Base-by-base conservation (phyloP, 805 yeast genomes). In the Schizosaccharomyces cryophilus region DNA sequence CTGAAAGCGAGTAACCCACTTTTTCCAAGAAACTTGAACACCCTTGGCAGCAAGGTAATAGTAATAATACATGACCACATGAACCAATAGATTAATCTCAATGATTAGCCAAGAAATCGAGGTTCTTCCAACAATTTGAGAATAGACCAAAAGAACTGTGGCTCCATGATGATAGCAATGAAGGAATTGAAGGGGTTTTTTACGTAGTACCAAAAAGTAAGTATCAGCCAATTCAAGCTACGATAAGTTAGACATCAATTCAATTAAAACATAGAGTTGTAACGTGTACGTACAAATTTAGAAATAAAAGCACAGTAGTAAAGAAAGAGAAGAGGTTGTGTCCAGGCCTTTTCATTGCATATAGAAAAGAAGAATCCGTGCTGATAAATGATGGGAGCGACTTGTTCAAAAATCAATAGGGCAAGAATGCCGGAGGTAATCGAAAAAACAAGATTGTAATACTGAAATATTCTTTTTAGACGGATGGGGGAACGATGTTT, bases 161-260 rank as follows among this genome's bases (percentile, higher is more conserved):
- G 96, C 96, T 65, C 97, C 97, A 69, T 89, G 97, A 73, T 89
- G 97, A 74, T 89, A 89, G 60, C 95, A 87, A 73, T 89, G 97
- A 70, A 89, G 77, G 69, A 89, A 90, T 64, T 59, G 83, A 72
- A 89, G 77, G 69, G 86, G 87, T 75, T 90, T 90, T 76, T 85
- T 83, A 73, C 87, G 86, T 70, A 90, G 77, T 55, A 90, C 96
- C 69, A 90, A 76, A 75, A 89, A 88, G 17, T 87, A 79, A 30
- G 97, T 90, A 71, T 90, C 97, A 64, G 87, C 72, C 66, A 90
- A 83, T 76, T 90, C 97, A 67, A 84, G 60, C 73, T 78, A 40
- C 11, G 30, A n/a, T 58, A 60, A 29, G 61, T 59, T 29, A 58
- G 31, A 30, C 19, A 24, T 15, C 11, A 35, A 30, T 17, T 2